These are phyloP conservation scores for Sungouiella blattae DNA, from an alignment of 805 yeast genomes.

Conservation along the genomic window DNA sequence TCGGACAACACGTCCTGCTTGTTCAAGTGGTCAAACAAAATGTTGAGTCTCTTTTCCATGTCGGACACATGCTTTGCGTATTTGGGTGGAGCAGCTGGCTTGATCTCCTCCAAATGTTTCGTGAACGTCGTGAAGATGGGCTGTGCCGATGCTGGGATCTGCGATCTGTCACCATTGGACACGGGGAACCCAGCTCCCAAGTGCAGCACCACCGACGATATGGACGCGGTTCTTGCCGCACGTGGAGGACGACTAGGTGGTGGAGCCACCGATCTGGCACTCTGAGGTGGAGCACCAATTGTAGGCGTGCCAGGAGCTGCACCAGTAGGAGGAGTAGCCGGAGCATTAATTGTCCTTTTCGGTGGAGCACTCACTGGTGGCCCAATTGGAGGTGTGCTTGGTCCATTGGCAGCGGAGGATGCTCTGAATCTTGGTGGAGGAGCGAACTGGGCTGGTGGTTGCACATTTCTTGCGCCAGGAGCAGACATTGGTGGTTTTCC, in stretches of 20 bases:
- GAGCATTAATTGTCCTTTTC: no score
- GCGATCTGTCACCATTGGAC: constrained; percentile 60
- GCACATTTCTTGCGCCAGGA: not conserved
- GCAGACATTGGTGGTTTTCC: constrained; percentile 1
- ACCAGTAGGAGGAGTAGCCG: constrained; percentile 1
- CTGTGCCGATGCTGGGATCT: constrained; percentile 54
- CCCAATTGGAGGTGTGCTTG: not conserved
- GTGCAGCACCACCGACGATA: constrained; percentile 6
- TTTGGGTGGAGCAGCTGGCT: constrained; percentile 72
- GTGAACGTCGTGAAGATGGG: constrained; percentile 60
- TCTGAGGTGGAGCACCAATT: constrained; percentile 4
- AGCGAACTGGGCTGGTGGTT: not conserved
- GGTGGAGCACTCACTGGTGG: constrained; percentile 2
- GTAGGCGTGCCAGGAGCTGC: constrained; percentile 1
- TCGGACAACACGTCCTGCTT: constrained; percentile 62
- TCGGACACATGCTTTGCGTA: constrained; percentile 72
- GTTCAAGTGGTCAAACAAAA: constrained; percentile 75
- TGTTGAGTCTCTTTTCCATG: constrained; percentile 74
- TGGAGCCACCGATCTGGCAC: constrained; percentile 33
- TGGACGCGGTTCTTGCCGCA: not conserved
- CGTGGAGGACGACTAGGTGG: constrained; percentile 14
- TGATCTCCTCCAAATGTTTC: constrained; percentile 54
- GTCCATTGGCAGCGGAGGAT: not conserved
- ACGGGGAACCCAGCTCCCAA: constrained; percentile 23
- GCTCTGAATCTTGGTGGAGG: constrained; percentile 1